Base-by-base conservation (phyloP, 148 eudicot genomes). In the Rhododendron kiyosumense region DNA sequence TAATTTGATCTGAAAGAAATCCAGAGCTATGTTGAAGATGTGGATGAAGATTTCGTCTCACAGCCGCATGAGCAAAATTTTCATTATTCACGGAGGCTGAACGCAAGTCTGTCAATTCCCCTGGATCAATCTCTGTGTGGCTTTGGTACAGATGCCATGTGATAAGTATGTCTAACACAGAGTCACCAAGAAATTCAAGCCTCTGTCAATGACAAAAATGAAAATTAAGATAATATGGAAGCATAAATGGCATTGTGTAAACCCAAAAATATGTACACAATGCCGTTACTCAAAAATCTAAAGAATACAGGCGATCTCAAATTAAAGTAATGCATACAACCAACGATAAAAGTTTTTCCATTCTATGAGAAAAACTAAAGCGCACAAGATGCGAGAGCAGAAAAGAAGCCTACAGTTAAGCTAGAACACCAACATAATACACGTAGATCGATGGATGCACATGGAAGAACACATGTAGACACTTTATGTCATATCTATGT, bases 71-170 rank as follows among this genome's bases (percentile, higher is more conserved):
- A 73, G 99, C 99, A 87, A 97, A 95, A 85, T 80, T 93, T 86
- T 95, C 96, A 85, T 97, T 97, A 81, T 93, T 97, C 57, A 97
- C 99, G 26, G 99, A 95, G 69, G 99, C 99, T 77, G 99, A 90
- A 76, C 99, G 98, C 88, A 97, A 89, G 91, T 97, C 98, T 18
- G 99, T 97, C 86, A 97, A 87, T 81, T 93, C 95, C 76, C 99
- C 99, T 2, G 95, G 98, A 90, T 97, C 95, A 83, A 94, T 87
- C 22, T 94, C 90, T 4, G 36, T 78, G 86, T 97, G 95, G 78
- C 69, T 93, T 85, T 92, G 89, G 87, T 92, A 97, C 84, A 95
- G 90, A 88, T 97, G 87, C 90, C 92, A 81, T 46, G 99, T 97
- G 81, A 97, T 89, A 77, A 97, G 93, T 86, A 97, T 80, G 87